Base-by-base conservation (phyloP, 2,329 filamentous ascomycete species). In the Scorias spongiosa region DNA sequence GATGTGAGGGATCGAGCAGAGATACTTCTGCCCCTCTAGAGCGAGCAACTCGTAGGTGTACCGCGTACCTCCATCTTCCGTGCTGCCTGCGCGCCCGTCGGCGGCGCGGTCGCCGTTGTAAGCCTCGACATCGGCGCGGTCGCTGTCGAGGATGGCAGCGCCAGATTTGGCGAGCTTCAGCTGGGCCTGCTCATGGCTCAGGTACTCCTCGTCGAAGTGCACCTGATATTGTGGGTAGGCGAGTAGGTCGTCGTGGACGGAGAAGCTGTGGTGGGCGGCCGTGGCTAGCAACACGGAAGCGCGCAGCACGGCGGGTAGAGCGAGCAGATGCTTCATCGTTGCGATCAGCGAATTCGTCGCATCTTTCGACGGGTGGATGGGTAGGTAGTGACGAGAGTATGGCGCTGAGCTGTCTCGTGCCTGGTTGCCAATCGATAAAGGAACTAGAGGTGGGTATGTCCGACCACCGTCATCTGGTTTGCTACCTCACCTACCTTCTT, bases 221-320 rank as follows among this genome's bases (percentile, higher is more conserved):
- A 95, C 72, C 57, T 91, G 81, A 58, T 84, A 95, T 81, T 95
- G 59, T 10, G 88, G 88, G 63, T 82, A 86, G 14, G 86, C 86
- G 45, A 93, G 72, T 42, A 94, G 63, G 60, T 95, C 88, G 58
- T 93, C 85, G 56, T 91, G 80, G 45, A 93, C 83, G 65, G 81
- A 93, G 67, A 94, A 94, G 15, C 70, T 64, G 51, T 72, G 71
- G 54, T 74, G 71, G 63, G 73, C 40, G 71, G 57, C 57, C n/a
- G 51, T 44, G 10, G 52, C 54, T n/a, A 59, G 49, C n/a, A 56
- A 73, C 46, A 71, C 61, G 44, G 65, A 66, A 41, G 69, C 57
- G 47, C 66, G 66, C 50, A 70, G 49, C 15, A 71, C 52, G 2
- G 66, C 66, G 15, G 68, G 66, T 18, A 71, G 58, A 9, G 67